Base-by-base conservation (phyloP, 2,329 filamentous ascomycete species). In the Sporothrix globosa region DNA sequence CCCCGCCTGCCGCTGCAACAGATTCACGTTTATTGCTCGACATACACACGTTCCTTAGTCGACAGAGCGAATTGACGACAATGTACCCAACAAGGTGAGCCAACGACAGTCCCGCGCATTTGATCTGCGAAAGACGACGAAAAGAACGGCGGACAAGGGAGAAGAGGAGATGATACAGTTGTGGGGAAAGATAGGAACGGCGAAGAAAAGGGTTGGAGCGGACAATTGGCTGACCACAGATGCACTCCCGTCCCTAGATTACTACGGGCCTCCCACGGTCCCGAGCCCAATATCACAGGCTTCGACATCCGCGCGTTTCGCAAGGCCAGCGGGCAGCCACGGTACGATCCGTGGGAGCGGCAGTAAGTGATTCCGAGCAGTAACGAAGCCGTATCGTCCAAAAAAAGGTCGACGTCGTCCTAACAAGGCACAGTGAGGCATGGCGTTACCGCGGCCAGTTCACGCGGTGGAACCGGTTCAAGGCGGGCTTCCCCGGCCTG, bases 391-490 rank as follows among this genome's bases (percentile, higher is more conserved):
- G 1, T 53, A 6, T 27, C 11, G 21, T 30, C 4, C 41, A 13
- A 10, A 9, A 44, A 10, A 44, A 44, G 41, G 13, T 44, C 41
- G 4, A 17, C 41, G 4, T 44, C 2, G 9, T 46, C 14, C 50
- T 52, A 56, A 73, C 34, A n/a, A 13, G 5, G 6, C 27, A 9
- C 46, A 99, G 96, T 79, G 96, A 99, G 85, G 87, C 92, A 79
- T 99, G 96, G 96, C 88, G 96, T 82, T 97, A 97, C 85, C 90
- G 87, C 48, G 96, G 95, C 74, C 90, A 88, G 69, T 98, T 97
- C 85, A 91, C 90, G 75, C 88, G 95, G 76, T 91, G 85, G 83
- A 97, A 97, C 83, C 91, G 96, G 76, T 96, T 97, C 85, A 93
- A 90, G 83, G 85, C 87, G 77, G 85, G 89, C 74, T 93, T 99